A percentile compares a stretch with the other conserved stretches of the same genome.
Evolutionary conservation across 2,329 filamentous ascomycete genomes (phyloP).

Genomic region (Colletotrichum neosansevieriae): DNA sequence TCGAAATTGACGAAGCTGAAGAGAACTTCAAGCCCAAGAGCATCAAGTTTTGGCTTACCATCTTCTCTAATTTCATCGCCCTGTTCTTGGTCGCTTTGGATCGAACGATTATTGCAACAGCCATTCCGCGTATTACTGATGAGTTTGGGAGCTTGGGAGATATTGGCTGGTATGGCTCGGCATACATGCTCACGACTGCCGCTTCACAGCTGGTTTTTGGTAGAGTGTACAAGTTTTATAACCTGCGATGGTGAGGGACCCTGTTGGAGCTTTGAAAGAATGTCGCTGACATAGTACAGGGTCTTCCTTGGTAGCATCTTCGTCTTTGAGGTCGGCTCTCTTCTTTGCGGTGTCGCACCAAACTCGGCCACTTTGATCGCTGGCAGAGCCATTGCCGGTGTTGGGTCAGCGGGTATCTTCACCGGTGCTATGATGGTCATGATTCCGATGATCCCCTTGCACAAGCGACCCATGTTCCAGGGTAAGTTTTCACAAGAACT

Average conservation of each 20-base stretch:
- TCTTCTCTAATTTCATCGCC: constrained; percentile 65
- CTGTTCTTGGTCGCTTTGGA: constrained; percentile 70
- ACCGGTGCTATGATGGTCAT: constrained; percentile 68
- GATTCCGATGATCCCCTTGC: constrained; percentile 69
- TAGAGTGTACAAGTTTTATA: constrained; percentile 63
- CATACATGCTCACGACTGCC: constrained; percentile 70
- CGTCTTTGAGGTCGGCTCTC: constrained; percentile 67
- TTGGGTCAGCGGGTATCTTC: constrained; percentile 69
- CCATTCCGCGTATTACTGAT: constrained; percentile 67
- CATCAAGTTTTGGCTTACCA: constrained; percentile 66
- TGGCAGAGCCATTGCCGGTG: constrained; percentile 68
- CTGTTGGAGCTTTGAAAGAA: not conserved
- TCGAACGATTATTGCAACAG: constrained; percentile 67
- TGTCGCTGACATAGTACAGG: constrained; percentile 43
- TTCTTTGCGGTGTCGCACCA: constrained; percentile 66
- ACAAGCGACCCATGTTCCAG: constrained; percentile 70
- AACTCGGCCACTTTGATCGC: constrained; percentile 66
- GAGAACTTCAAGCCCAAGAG: constrained; percentile 65
- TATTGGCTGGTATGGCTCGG: constrained; percentile 73
- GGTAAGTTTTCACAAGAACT: constrained; percentile 44
- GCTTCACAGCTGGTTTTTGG: constrained; percentile 65
- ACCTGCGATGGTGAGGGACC: constrained; percentile 55
- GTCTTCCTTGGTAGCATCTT: constrained; percentile 61
- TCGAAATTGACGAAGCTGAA: constrained; percentile 36
- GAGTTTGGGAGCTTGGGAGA: constrained; percentile 69